A percentile compares a stretch with the other conserved stretches of the same genome.
Conservation (phyloP, 23 red algal species). For the Gracilaria caudata region DNA sequence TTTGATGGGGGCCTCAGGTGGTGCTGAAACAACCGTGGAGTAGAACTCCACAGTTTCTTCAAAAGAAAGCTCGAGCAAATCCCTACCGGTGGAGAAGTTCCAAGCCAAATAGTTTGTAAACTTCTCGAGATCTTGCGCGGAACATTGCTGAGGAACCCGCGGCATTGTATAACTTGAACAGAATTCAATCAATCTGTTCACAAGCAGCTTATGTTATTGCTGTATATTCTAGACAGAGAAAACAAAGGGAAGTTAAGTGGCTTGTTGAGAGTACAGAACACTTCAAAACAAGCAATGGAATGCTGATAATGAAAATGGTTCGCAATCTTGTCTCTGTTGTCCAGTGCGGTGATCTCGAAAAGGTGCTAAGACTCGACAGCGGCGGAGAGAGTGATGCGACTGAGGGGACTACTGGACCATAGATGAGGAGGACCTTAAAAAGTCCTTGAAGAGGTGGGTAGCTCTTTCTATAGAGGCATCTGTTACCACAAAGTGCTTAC, state of each 20-base stretch:
- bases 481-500: neutral
- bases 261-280: constrained; percentile 16
- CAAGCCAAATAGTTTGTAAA: constrained; percentile 31
- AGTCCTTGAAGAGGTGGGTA: neutral
- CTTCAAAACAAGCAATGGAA: constrained; percentile 11
- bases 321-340: neutral
- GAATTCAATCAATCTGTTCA: neutral
- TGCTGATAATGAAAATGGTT: neutral
- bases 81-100: constrained; percentile 2
- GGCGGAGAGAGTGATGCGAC: neutral
- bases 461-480: neutral
- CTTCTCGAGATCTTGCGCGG: neutral
- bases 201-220: neutral
- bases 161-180: neutral
- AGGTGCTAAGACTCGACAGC: neutral
- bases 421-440: neutral
- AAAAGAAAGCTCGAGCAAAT: constrained; percentile 27
- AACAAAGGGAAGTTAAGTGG: neutral
- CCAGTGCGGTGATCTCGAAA: neutral
- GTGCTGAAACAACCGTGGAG: neutral
- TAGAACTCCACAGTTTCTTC: constrained; percentile 22
- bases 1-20: neutral
- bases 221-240: neutral
- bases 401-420: neutral
- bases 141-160: neutral